A percentile compares a stretch with the other conserved stretches of the same genome.
Evolutionary conservation across 2,329 filamentous ascomycete genomes (phyloP).

Genomic region (Scedosporium minutisporum): DNA sequence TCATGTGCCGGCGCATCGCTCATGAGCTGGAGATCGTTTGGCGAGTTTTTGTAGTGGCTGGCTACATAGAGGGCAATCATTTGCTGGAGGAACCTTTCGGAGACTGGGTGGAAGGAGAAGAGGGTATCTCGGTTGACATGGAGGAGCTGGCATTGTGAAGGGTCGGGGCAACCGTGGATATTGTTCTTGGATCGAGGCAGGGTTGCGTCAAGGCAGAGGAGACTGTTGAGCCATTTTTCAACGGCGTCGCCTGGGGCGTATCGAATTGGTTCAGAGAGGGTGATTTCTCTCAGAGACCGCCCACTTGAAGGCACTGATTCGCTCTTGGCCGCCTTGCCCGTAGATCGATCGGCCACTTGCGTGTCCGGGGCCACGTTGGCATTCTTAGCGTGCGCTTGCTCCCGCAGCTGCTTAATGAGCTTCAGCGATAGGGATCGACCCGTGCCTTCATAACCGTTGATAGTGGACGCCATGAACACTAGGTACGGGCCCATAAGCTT

Average conservation of each 20-base stretch:
- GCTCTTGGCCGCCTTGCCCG: conserved; percentile 61
- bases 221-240: conserved; percentile 91
- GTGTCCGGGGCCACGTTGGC: conserved; percentile 43
- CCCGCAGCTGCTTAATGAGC: conserved; percentile 90
- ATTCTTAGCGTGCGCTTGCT: conserved; percentile 65
- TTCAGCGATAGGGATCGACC: conserved; percentile 91
- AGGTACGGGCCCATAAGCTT: conserved; percentile 96
- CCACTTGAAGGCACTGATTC: conserved; percentile 52
- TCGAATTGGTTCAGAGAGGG: conserved; percentile 84
- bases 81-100: conserved; percentile 92
- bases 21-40: conserved; percentile 97
- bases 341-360: conserved; percentile 67
- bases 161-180: conserved; percentile 74
- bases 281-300: conserved; percentile 82
- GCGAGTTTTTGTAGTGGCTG: conserved; percentile 96
- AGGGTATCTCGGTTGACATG: conserved; percentile 94
- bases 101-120: conserved; percentile 95
- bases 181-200: conserved; percentile 72
- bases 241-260: conserved; percentile 86
- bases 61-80: conserved; percentile 98
- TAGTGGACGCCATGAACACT: conserved; percentile 98
- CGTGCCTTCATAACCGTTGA: conserved; percentile 97
- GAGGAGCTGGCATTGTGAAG: conserved; percentile 81
- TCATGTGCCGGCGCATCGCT: conserved; percentile 95
- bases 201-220: conserved; percentile 89